Conservation (phyloP, 345 rosid species). For the Citrus glauca region DNA sequence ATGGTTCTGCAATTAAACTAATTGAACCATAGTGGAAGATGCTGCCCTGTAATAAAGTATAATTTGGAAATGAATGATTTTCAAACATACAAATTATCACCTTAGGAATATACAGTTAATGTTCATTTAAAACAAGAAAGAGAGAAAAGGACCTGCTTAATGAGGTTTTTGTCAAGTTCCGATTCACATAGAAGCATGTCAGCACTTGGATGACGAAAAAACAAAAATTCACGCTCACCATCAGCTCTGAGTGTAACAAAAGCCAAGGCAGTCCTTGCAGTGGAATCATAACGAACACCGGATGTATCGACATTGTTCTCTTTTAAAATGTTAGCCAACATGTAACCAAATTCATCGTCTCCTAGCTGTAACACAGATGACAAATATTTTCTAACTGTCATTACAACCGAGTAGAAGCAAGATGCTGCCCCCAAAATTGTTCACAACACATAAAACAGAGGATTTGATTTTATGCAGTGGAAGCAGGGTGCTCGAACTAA, state of each 20-base stretch:
- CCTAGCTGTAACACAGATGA: slow-evolving; percentile 42
- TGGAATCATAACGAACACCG: slow-evolving; percentile 71
- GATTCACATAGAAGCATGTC: slow-evolving; percentile 93
- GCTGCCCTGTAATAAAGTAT: slow-evolving; percentile 53
- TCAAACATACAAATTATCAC: neutral
- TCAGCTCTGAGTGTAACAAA: slow-evolving; percentile 88
- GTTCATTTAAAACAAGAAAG: neutral
- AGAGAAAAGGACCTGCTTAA: slow-evolving; percentile 55
- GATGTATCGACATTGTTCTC: slow-evolving; percentile 78
- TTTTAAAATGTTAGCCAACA: slow-evolving; percentile 76
- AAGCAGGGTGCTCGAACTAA: neutral
- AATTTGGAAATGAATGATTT: slow-evolving; percentile 5
- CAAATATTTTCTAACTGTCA: neutral
- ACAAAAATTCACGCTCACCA: slow-evolving; percentile 97
- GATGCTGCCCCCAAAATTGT: neutral
- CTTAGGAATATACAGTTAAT: neutral
- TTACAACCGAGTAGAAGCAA: neutral
- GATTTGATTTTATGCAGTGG: slow-evolving; percentile 3
- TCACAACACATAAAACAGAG: neutral
- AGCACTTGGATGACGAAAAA: slow-evolving; percentile 97
- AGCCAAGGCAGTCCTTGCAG: slow-evolving; percentile 87
- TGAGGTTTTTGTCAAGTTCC: slow-evolving; percentile 67
- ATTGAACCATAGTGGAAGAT: slow-evolving; percentile 97
- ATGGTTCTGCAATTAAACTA: slow-evolving; percentile 92
- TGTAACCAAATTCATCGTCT: slow-evolving; percentile 91